Conservation (phyloP, 371 early-diverging fungal genomes). For the Batkoa obscura region DNA sequence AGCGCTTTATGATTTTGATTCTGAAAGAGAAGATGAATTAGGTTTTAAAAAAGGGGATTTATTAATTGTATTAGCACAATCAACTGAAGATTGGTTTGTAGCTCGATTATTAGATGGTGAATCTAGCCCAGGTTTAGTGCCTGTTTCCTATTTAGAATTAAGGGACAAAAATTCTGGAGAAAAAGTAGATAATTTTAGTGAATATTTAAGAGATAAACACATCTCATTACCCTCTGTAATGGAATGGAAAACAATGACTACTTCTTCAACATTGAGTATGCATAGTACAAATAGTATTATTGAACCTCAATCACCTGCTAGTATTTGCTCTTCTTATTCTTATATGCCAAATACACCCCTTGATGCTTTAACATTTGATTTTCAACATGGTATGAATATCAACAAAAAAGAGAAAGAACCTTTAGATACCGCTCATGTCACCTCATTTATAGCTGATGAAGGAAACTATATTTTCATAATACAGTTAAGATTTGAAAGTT, state of each 20-base stretch:
- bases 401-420: neutral
- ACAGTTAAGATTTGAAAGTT: slow-evolving; percentile 29
- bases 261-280: too few relatives aligned
- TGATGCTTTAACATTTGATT: neutral
- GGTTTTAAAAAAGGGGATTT: slow-evolving; percentile 48
- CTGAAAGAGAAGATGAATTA: slow-evolving; percentile 59
- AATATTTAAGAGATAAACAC: slow-evolving; percentile 40
- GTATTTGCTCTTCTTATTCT: slow-evolving; percentile 5
- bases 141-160: slow-evolving; percentile 55
- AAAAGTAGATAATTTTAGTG: slow-evolving; percentile 31
- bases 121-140: slow-evolving; percentile 58
- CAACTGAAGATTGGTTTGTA: slow-evolving; percentile 63
- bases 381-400: too few relatives aligned
- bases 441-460: slow-evolving; percentile 31
- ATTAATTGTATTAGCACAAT: slow-evolving; percentile 58
- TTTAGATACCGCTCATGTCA: slow-evolving; percentile 30
- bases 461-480: slow-evolving; percentile 51
- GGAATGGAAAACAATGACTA: slow-evolving; percentile 38
- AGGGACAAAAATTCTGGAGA: slow-evolving; percentile 41
- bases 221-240: slow-evolving; percentile 37
- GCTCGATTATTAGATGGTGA: slow-evolving; percentile 47
- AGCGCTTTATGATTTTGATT: slow-evolving; percentile 54
- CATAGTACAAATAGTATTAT: neutral
- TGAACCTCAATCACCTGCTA: neutral
- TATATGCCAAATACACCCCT: slow-evolving; percentile 1